A percentile compares a stretch with the other conserved stretches of the same genome.
These are phyloP conservation scores for Fusarium sacchari DNA, from an alignment of 2,329 filamentous ascomycete species.

Conservation along the genomic window DNA sequence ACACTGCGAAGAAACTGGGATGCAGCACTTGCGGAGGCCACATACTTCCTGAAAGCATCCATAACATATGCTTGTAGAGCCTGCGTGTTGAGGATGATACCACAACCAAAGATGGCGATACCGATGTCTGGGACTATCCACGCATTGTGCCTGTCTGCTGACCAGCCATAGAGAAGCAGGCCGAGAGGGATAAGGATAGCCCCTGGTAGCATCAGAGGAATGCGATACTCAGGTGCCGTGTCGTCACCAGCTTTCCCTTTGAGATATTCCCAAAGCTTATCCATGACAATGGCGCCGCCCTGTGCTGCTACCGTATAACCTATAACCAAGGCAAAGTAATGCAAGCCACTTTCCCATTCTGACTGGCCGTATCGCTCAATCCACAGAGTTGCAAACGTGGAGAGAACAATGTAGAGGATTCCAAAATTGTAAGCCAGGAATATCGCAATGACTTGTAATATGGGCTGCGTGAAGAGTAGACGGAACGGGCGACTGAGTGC, in stretches of 20 bases:
- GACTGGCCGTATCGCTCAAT: background rate
- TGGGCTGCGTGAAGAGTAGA: background rate
- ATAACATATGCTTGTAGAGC: background rate
- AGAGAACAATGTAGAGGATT: background rate
- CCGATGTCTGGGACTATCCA: background rate
- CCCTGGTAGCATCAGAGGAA: background rate
- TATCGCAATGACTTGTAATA: background rate
- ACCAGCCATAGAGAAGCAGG: background rate
- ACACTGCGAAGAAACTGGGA: background rate
- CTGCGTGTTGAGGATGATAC: background rate
- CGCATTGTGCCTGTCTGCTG: background rate
- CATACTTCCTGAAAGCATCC: background rate
- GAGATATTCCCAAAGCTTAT: background rate
- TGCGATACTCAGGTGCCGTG: background rate
- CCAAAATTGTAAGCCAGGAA: background rate
- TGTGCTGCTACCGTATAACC: background rate
- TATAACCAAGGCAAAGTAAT: background rate
- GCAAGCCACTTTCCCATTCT: background rate
- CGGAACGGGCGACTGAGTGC: background rate
- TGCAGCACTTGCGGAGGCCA: background rate
- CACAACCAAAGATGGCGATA: background rate
- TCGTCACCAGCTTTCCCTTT: background rate
- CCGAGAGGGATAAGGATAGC: background rate
- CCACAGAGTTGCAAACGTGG: background rate
- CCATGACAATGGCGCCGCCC: background rate